Conservation (phyloP, 2,329 filamentous ascomycete genomes). For the Ascochyta fabae region DNA sequence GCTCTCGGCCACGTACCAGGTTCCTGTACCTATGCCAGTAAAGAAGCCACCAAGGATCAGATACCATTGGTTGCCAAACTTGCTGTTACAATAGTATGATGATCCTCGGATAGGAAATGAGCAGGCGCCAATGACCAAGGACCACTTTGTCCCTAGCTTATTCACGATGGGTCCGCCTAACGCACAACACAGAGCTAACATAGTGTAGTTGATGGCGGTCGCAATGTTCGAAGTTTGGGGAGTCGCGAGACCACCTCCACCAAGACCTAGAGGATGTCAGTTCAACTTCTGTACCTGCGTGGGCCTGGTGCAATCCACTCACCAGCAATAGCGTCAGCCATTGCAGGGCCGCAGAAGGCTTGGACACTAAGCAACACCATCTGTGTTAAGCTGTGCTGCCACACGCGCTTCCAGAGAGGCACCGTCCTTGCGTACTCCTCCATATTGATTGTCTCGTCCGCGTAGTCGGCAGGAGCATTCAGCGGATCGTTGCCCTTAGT, state of each 20-base stretch:
- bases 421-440: conserved; percentile 36
- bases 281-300: not conserved
- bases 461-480: conserved; percentile 24
- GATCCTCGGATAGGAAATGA: conserved; percentile 57
- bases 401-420: conserved; percentile 54
- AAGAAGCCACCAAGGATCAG: conserved; percentile 37
- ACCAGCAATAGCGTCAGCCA: conserved; percentile 43
- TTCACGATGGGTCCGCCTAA: conserved; percentile 56
- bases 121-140: conserved; percentile 52
- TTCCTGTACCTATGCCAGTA: conserved; percentile 45
- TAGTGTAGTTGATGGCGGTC: conserved; percentile 37
- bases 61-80: conserved; percentile 58
- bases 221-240: conserved; percentile 54
- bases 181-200: conserved; percentile 46
- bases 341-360: conserved; percentile 48
- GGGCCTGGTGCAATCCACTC: not conserved
- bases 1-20: conserved; percentile 59
- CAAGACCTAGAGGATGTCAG: conserved; percentile 25
- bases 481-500: conserved; percentile 36
- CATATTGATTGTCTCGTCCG: conserved; percentile 49
- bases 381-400: conserved; percentile 57
- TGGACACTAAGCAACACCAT: conserved; percentile 58
- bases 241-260: conserved; percentile 55
- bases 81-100: conserved; percentile 58
- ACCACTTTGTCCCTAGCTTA: conserved; percentile 57